A percentile compares a stretch with the other conserved stretches of the same genome.
These are phyloP conservation scores for Ilyonectria robusta DNA, from an alignment of 2,329 filamentous ascomycete genomes.

Conservation along the genomic window DNA sequence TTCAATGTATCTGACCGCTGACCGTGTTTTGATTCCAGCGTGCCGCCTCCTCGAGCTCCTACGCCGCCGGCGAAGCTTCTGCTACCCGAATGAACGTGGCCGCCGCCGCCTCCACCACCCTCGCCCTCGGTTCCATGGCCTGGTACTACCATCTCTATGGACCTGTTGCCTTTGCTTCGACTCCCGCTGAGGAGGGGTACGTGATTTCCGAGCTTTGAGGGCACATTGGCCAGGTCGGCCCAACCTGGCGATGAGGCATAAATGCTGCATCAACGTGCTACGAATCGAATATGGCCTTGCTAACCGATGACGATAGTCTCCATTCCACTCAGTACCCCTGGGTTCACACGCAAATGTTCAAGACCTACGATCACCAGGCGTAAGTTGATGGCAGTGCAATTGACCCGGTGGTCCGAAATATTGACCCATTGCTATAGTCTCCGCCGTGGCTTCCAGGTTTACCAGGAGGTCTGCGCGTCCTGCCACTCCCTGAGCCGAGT, in stretches of 20 bases:
- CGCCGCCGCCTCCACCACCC: conserved; percentile 86
- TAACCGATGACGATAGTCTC: conserved; percentile 73
- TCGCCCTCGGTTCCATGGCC: conserved; percentile 89
- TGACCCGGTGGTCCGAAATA: conserved; percentile 25
- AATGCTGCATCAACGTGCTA: conserved; percentile 42
- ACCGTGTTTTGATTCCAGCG: conserved; percentile 63
- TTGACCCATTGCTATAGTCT: conserved; percentile 70
- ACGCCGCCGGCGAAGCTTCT: conserved; percentile 77
- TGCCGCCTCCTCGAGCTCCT: conserved; percentile 80
- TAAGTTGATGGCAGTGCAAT: conserved; percentile 68
- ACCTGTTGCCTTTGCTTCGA: conserved; percentile 87
- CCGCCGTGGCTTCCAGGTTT: conserved; percentile 99
- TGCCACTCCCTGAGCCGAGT: conserved; percentile 98
- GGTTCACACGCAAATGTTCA: conserved; percentile 92
- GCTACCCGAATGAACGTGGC: conserved; percentile 88
- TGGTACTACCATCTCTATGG: conserved; percentile 99
- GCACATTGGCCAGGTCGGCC: conserved; percentile 16
- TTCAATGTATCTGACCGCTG: conserved; percentile 52
- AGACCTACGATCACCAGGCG: conserved; percentile 98
- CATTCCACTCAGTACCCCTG: conserved; percentile 94
- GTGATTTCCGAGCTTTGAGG: conserved; percentile 57
- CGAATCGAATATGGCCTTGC: conserved; percentile 38
- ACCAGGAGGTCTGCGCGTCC: conserved; percentile 96
- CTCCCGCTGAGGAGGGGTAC: conserved; percentile 98
- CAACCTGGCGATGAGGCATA: conserved; percentile 52